Evolutionary conservation across 192 early-diverging fungal genomes (phyloP).

Genomic region (Dimargaris cristalligena): DNA sequence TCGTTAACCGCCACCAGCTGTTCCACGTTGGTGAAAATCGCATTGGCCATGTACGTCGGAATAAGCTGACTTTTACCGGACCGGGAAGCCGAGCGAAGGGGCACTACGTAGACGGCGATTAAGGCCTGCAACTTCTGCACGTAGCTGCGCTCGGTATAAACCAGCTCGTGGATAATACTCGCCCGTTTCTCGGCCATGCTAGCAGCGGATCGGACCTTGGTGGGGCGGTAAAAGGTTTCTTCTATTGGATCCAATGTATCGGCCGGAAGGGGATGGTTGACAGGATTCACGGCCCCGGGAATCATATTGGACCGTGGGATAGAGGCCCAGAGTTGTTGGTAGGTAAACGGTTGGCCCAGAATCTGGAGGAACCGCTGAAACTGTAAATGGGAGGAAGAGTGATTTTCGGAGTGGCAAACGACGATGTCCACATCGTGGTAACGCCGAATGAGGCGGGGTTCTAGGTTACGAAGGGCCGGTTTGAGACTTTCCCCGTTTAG

Average conservation of each 20-base stretch:
- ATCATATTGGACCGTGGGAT: slow-evolving; percentile 3
- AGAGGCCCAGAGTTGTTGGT: slow-evolving; percentile 2
- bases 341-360: slow-evolving; percentile 5
- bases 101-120: slow-evolving; percentile 33
- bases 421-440: slow-evolving; percentile 27
- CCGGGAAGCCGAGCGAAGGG: slow-evolving; percentile 31
- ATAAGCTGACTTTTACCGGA: slow-evolving; percentile 21
- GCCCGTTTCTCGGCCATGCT: slow-evolving; percentile 23
- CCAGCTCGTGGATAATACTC: slow-evolving; percentile 39
- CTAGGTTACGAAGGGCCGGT: slow-evolving; percentile 28
- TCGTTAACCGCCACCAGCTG: slow-evolving; percentile 34
- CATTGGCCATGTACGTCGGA: slow-evolving; percentile 34
- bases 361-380: slow-evolving; percentile 6
- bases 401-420: slow-evolving; percentile 12
- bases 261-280: neutral
- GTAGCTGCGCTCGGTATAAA: slow-evolving; percentile 41
- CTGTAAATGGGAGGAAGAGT: slow-evolving; percentile 2
- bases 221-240: neutral
- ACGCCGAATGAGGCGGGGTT: slow-evolving; percentile 28
- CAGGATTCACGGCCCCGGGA: neutral
- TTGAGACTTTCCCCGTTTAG: slow-evolving; percentile 30
- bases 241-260: neutral
- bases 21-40: slow-evolving; percentile 45
- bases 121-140: slow-evolving; percentile 36
- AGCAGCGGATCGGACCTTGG: neutral